These are phyloP conservation scores for Pseudocercospora musae DNA, from an alignment of 2,329 filamentous ascomycete species.

Conservation along the genomic window DNA sequence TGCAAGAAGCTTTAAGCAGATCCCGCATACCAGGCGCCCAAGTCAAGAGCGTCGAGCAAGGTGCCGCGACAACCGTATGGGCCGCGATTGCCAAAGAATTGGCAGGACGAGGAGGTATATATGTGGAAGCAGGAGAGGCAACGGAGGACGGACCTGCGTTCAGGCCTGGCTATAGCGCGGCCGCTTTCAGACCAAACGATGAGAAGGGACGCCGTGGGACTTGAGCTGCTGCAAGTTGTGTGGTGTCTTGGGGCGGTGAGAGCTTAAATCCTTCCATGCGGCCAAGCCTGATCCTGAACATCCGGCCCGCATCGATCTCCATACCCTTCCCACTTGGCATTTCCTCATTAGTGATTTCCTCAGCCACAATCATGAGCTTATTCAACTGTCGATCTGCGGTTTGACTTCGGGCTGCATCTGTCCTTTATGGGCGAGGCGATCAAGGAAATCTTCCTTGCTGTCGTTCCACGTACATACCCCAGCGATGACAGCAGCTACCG, in stretches of 20 bases:
- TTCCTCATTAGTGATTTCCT: neutral
- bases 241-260: neutral
- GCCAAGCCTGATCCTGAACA: neutral
- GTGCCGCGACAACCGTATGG: slow-evolving; percentile 48
- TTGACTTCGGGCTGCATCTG: neutral
- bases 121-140: slow-evolving; percentile 24
- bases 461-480: neutral
- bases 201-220: neutral
- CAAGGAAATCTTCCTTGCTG: neutral
- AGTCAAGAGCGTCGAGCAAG: slow-evolving; percentile 42
- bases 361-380: neutral
- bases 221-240: neutral
- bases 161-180: neutral
- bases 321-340: neutral
- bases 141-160: slow-evolving; percentile 33
- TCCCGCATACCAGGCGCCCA: slow-evolving; percentile 12
- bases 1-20: slow-evolving; percentile 1
- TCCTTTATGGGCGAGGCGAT: neutral
- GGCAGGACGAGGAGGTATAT: slow-evolving; percentile 33
- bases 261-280: neutral
- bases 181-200: neutral
- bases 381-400: neutral
- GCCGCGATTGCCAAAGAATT: slow-evolving; percentile 43
- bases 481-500: neutral
- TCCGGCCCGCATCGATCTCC: no score